A percentile compares a stretch with the other conserved stretches of the same genome.
Evolutionary conservation across 2,329 filamentous ascomycete species (phyloP).

Genomic region (Curvularia sp.): DNA sequence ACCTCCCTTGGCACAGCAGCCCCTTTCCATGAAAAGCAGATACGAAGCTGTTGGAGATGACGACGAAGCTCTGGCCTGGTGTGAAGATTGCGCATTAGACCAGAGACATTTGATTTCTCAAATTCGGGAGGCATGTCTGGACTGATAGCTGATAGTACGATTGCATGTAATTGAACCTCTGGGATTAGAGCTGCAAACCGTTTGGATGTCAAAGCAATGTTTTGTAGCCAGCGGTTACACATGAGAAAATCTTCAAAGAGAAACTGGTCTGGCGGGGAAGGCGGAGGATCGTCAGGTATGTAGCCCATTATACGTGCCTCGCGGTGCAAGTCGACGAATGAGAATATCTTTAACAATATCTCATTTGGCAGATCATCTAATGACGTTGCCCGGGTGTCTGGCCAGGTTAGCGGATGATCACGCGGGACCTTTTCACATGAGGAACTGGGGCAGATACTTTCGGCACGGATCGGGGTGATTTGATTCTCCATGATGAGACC

Average conservation of each 20-base stretch:
- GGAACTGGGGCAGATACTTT: background rate
- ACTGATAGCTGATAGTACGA: conserved; percentile 9
- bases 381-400: conserved; percentile 4
- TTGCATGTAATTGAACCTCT: conserved; percentile 13
- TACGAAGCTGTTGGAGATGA: conserved; percentile 19
- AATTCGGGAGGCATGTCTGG: background rate
- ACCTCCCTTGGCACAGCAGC: background rate
- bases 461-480: background rate
- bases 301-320: conserved; percentile 21
- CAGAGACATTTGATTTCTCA: background rate
- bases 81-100: conserved; percentile 10
- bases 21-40: background rate
- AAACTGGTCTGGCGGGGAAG: conserved; percentile 8
- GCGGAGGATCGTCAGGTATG: conserved; percentile 20
- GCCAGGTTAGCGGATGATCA: conserved; percentile 1
- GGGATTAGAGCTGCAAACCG: conserved; percentile 17
- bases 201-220: conserved; percentile 23
- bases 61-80: conserved; percentile 9
- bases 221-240: conserved; percentile 7
- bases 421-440: background rate
- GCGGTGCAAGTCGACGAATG: conserved; percentile 15
- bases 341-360: conserved; percentile 21
- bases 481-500: background rate
- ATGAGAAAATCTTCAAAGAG: conserved; percentile 17
- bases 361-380: conserved; percentile 20